A percentile compares a stretch with the other conserved stretches of the same genome.
These are phyloP conservation scores for Cladophialophora yegresii DNA, from an alignment of 2,329 filamentous ascomycete genomes.

Conservation along the genomic window DNA sequence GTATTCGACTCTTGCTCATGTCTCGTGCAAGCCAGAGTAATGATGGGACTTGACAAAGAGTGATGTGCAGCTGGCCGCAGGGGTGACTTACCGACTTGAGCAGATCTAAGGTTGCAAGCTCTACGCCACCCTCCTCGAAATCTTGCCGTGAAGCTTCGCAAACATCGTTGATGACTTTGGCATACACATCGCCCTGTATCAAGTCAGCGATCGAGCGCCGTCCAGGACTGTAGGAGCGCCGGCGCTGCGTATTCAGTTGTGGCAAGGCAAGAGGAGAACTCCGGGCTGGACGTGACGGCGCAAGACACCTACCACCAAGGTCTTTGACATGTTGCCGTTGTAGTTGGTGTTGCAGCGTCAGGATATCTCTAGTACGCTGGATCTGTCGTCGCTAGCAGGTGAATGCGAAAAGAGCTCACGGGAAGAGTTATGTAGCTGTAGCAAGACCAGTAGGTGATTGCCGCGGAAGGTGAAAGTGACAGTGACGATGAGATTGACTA, in stretches of 20 bases:
- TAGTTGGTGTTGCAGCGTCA: not conserved
- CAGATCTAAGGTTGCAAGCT: conserved; percentile 81
- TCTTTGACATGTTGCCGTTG: conserved; percentile 32
- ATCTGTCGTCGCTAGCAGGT: not conserved
- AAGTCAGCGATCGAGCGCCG: not conserved
- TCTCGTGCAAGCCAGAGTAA: not conserved
- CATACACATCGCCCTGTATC: conserved; percentile 72
- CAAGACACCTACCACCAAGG: conserved; percentile 31
- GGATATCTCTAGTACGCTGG: not conserved
- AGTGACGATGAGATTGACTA: not conserved
- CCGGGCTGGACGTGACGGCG: not conserved
- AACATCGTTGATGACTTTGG: conserved; percentile 89
- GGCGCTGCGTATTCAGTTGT: not conserved
- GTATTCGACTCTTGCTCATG: not conserved
- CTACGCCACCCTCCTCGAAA: conserved; percentile 94
- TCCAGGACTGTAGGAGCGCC: not conserved
- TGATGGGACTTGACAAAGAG: conserved; percentile 10
- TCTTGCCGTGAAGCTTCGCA: conserved; percentile 88
- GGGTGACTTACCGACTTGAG: conserved; percentile 73
- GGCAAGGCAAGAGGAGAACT: not conserved
- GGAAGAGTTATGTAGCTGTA: not conserved
- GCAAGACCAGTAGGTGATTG: not conserved
- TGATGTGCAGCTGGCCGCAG: conserved; percentile 9
- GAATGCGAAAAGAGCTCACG: not conserved
- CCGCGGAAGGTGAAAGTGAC: not conserved